These are phyloP conservation scores for Amauroascus verrucosus DNA, from an alignment of 2,329 filamentous ascomycete species.

Conservation along the genomic window DNA sequence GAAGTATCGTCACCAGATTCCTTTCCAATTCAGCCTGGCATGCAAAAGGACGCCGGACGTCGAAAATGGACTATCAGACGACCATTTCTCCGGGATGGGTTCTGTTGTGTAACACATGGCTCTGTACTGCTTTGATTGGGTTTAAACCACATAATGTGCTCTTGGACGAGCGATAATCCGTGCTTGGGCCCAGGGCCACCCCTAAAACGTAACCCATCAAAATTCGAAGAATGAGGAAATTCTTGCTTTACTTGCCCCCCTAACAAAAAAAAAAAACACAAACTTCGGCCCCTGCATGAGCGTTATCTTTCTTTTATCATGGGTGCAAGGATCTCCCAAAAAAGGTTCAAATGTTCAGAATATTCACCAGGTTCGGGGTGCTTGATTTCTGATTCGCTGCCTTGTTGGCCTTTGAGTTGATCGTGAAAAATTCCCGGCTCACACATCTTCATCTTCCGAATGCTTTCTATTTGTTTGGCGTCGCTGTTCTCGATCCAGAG, in stretches of 20 bases:
- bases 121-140: neutral
- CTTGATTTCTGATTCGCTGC: conserved; percentile 1
- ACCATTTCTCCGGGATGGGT: neutral
- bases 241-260: neutral
- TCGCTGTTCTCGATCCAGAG: too few relatives aligned
- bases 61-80: neutral
- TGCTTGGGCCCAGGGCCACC: neutral
- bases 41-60: neutral
- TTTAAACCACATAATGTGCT: neutral
- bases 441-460: neutral
- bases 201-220: neutral
- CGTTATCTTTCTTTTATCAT: conserved; percentile 1
- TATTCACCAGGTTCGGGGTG: neutral
- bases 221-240: neutral
- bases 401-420: neutral
- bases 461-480: neutral
- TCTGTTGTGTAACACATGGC: conserved; percentile 4
- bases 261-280: neutral
- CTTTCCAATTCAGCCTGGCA: neutral
- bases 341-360: neutral
- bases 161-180: neutral
- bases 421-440: neutral
- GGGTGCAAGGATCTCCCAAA: conserved; percentile 1
- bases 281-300: conserved; percentile 9
- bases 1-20: neutral